Base-by-base conservation (phyloP, 164 flowering plant genomes). In the Chimonanthus salicifolius region DNA sequence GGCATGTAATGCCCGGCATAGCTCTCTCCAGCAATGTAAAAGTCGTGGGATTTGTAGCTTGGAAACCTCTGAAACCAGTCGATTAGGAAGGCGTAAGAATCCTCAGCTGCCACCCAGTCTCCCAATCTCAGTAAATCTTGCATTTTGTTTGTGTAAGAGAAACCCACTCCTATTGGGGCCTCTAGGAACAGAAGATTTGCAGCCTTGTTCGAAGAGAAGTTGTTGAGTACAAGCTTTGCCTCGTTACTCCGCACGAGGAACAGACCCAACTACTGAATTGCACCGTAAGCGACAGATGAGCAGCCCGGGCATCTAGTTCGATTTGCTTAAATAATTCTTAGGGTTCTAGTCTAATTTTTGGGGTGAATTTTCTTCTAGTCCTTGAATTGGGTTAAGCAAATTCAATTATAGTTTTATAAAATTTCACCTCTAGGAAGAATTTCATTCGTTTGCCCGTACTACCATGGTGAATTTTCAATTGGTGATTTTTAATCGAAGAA, bases 1-100 rank as follows among this genome's bases (percentile, higher is more conserved):
- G 97, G 98, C 68, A 91, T 94, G 60, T 93, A 93, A 58, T 90
- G 98, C 33, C 83, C 83, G 76, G 88, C 97, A 62, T 92, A 90
- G 80, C 98, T 92, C 76, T 94, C 98, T 9, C 98, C 97, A 46
- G 96, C 50, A 45, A 94, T 85, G 84, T 82, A 92, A 74, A 92
- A 90, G 4, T 92, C 91, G 70, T 83, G 88, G 18, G 86, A 83
- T 76, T 83, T 89, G 82, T 60, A 94, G 44, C 88, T 88, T 6
- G 97, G 98, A 65, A 90, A 94, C 78, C 92, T 86, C 72, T 67
- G 58, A 50, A 92, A 89, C 98, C 98, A 94, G 71, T 87, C 83
- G 54, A 89, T 75, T 3, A 91, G 85, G 73, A 93, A 93, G 9
- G 16, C 58, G 51, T 89, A 87, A 0, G 91, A 82, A 72, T 90